Percentiles rank a stretch among this genome's conserved stretches.
Evolutionary conservation across 306 rosid species (phyloP).

Genomic region (Prunus dulcis): DNA sequence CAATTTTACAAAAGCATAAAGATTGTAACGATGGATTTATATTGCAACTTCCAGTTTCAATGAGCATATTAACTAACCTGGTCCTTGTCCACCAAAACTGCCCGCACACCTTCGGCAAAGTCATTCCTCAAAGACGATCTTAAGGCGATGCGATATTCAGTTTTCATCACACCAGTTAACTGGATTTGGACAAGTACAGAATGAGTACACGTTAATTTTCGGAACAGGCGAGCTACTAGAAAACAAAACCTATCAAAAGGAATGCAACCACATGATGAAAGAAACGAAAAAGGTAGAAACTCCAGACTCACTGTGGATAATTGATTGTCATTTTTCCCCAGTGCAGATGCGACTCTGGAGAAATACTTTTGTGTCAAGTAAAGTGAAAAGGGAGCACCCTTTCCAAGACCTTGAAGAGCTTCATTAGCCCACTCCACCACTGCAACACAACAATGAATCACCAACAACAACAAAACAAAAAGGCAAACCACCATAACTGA

Average conservation of each 20-base stretch:
- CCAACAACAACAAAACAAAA: background rate
- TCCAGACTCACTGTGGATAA: constrained; percentile 65
- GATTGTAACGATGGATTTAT: background rate
- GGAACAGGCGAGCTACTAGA: background rate
- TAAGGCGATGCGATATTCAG: constrained; percentile 84
- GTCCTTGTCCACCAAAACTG: constrained; percentile 92
- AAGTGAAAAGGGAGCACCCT: constrained; percentile 97
- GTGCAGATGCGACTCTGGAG: constrained; percentile 72
- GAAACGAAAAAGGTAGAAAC: background rate
- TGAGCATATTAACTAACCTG: constrained; percentile 54
- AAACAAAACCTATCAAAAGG: background rate
- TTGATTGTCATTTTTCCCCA: constrained; percentile 43
- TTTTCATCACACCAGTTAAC: constrained; percentile 83
- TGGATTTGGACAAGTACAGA: constrained; percentile 33
- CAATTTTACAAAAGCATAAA: background rate
- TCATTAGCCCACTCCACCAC: constrained; percentile 94
- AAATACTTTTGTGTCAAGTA: constrained; percentile 71
- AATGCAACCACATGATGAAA: background rate
- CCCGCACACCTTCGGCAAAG: constrained; percentile 95
- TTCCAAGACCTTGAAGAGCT: constrained; percentile 86
- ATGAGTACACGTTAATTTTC: constrained; percentile 6
- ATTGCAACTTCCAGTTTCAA: background rate
- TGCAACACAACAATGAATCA: constrained; percentile 31
- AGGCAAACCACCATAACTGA: background rate
- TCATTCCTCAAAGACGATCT: constrained; percentile 77